Evolutionary conservation across 306 rosid species (phyloP).

Genomic region (Citrullus mucosospermus): DNA sequence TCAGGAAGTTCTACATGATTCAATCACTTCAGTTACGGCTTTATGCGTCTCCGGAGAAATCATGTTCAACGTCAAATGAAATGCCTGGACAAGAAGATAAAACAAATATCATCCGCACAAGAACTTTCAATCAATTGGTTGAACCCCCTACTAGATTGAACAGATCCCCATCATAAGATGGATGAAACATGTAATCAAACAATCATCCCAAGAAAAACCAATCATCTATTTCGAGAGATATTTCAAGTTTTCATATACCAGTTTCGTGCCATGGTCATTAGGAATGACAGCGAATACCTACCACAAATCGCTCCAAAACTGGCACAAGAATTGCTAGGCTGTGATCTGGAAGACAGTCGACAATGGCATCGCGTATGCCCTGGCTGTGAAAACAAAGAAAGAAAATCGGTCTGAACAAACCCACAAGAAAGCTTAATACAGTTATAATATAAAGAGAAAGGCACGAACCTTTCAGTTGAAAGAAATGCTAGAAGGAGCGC

Average conservation of each 20-base stretch:
- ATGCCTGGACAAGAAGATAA: conserved; percentile 46
- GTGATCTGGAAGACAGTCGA: conserved; percentile 42
- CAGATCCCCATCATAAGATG: not conserved
- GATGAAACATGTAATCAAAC: not conserved
- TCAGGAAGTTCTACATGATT: conserved; percentile 71
- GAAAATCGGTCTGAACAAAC: conserved; percentile 1
- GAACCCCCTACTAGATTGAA: not conserved
- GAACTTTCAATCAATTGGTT: not conserved
- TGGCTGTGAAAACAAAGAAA: conserved; percentile 19
- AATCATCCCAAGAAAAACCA: not conserved
- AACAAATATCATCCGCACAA: not conserved
- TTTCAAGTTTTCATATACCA: not conserved
- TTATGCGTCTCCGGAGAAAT: conserved; percentile 92
- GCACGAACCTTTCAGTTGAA: conserved; percentile 43
- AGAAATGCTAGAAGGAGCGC: conserved; percentile 51
- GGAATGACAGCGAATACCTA: conserved; percentile 22
- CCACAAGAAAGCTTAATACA: not conserved
- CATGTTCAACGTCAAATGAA: conserved; percentile 87
- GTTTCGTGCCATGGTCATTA: not conserved
- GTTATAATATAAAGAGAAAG: not conserved
- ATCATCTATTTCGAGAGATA: not conserved
- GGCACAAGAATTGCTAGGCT: conserved; percentile 74
- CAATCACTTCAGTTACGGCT: conserved; percentile 86
- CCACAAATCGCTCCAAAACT: conserved; percentile 96
- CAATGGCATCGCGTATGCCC: conserved; percentile 30